phyloP scores from a whole-genome alignment of 2,329 filamentous ascomycete species.

The Phyllachora maydis region DNA sequence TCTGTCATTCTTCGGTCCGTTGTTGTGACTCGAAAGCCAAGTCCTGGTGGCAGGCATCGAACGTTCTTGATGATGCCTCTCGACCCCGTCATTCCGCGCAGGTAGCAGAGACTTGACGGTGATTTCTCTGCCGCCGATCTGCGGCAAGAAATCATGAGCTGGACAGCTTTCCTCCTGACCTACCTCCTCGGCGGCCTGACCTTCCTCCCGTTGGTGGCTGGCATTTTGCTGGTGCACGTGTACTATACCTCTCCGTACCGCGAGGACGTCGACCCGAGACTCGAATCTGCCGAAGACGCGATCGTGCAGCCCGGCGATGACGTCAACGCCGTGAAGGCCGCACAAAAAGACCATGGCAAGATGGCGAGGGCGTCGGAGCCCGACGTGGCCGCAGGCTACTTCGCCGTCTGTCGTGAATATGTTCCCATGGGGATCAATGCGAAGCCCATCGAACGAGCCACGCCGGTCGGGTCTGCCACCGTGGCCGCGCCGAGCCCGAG shows the following conservation, averaged over 20 bases:
- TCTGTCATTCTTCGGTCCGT: too few species aligned
- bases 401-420: conserved; percentile 87
- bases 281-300: conserved; percentile 11
- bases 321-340: conserved; percentile 37
- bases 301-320: conserved; percentile 41
- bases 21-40: too few species aligned
- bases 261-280: too few species aligned
- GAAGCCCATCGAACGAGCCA: conserved; percentile 73
- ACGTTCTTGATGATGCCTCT: too few species aligned
- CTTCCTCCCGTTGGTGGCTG: conserved; percentile 68
- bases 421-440: conserved; percentile 81
- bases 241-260: conserved; percentile 45
- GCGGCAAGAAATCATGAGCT: conserved; percentile 21
- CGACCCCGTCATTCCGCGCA: too few species aligned
- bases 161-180: conserved; percentile 42
- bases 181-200: conserved; percentile 80
- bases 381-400: conserved; percentile 77
- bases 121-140: too few species aligned
- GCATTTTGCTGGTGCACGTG: conserved; percentile 37
- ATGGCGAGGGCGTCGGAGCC: conserved; percentile 31
- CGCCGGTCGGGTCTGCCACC: conserved; percentile 54
- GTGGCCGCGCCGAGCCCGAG: conserved; percentile 69
- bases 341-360: conserved; percentile 39
- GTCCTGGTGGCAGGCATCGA: too few species aligned
- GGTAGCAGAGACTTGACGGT: conserved; percentile 5